Evolutionary conservation across 108 stramenopile species (phyloP).

Genomic region (Epithemia pelagica): DNA sequence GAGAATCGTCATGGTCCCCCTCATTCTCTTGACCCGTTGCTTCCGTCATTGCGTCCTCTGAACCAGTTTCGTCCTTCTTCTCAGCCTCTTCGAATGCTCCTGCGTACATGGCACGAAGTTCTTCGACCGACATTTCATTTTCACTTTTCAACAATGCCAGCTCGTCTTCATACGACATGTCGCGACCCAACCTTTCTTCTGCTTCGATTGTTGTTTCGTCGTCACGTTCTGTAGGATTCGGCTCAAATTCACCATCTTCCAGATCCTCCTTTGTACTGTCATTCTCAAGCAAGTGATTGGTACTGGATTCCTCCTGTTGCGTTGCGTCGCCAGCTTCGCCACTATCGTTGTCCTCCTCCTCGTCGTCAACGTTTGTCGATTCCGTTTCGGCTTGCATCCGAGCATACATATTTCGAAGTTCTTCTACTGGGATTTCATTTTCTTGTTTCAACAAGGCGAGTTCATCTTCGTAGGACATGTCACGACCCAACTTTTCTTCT

Average conservation of each 20-base stretch:
- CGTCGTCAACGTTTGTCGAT: constrained; percentile 2
- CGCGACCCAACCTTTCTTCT: constrained; percentile 60
- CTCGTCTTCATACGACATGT: constrained; percentile 67
- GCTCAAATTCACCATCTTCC: constrained; percentile 33
- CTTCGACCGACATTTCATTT: constrained; percentile 69
- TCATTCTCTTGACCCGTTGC: constrained; percentile 18
- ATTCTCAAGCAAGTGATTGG: background rate
- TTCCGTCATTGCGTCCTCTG: constrained; percentile 26
- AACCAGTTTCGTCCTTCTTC: constrained; percentile 3
- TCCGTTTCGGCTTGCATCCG: constrained; percentile 9
- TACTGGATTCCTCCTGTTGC: constrained; percentile 4
- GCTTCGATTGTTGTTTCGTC: constrained; percentile 74
- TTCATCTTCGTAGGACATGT: constrained; percentile 45
- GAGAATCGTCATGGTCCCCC: background rate
- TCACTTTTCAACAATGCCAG: constrained; percentile 52
- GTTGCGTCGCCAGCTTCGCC: constrained; percentile 16
- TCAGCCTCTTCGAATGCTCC: background rate
- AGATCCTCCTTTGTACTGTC: constrained; percentile 7
- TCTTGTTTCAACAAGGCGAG: constrained; percentile 33
- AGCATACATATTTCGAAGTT: constrained; percentile 56
- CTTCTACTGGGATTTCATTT: constrained; percentile 56
- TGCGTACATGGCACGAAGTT: constrained; percentile 55
- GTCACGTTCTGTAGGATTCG: constrained; percentile 29
- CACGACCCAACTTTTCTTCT: constrained; percentile 41
- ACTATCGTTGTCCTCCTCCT: background rate